These are phyloP conservation scores for Lolium rigidum DNA, from an alignment of 176 grass and related monocot species.

Conservation along the genomic window DNA sequence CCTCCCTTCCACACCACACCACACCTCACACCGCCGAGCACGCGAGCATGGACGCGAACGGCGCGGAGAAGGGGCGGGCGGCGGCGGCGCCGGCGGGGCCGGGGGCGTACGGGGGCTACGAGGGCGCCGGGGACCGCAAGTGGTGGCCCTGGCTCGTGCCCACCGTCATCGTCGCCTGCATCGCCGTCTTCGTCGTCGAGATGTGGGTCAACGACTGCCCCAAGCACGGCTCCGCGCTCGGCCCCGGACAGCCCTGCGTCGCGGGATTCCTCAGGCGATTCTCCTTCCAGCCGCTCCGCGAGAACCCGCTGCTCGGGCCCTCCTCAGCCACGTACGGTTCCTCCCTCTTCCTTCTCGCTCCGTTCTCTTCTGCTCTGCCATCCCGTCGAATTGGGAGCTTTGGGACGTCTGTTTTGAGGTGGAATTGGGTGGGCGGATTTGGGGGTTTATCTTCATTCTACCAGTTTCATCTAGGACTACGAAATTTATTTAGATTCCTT, in stretches of 20 bases:
- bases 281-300: constrained; percentile 88
- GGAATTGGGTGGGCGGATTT: background rate
- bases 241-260: constrained; percentile 53
- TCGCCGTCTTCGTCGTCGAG: constrained; percentile 82
- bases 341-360: no score
- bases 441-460: background rate
- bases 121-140: constrained; percentile 53
- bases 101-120: constrained; percentile 50
- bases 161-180: constrained; percentile 71
- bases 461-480: no score
- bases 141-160: constrained; percentile 95
- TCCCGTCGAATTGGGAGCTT: background rate
- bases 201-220: constrained; percentile 96
- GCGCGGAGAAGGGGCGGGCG: constrained; percentile 51
- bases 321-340: constrained; percentile 68
- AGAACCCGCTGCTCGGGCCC: constrained; percentile 91
- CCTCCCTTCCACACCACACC: constrained; percentile 9
- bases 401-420: background rate
- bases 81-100: constrained; percentile 38
- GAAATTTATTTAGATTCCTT: no score
- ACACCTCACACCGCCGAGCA: background rate
- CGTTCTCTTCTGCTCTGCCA: background rate
- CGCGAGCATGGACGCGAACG: constrained; percentile 44
- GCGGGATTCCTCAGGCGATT: constrained; percentile 72
- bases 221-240: constrained; percentile 41